These are phyloP conservation scores for Cyclospora cayetanensis DNA, from an alignment of 169 alveolate genomes.

Conservation along the genomic window DNA sequence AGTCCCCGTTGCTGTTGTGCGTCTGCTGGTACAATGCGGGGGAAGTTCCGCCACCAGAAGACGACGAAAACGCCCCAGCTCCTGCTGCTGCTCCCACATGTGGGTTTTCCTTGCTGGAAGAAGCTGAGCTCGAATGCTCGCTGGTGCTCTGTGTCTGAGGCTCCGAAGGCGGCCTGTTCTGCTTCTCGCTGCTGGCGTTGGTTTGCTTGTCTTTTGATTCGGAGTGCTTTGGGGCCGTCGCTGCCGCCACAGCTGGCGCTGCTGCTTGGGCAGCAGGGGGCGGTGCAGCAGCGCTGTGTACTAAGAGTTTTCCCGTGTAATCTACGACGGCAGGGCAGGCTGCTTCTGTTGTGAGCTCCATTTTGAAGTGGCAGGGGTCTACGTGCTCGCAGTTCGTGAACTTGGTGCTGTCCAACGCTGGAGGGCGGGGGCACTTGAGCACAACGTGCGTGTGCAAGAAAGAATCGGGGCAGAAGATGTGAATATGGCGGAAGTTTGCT, in stretches of 20 bases:
- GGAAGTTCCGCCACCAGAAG: too few relatives aligned
- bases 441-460: constrained; percentile 2
- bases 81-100: too few relatives aligned
- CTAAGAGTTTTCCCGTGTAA: background rate
- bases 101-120: too few relatives aligned
- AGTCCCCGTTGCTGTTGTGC: background rate
- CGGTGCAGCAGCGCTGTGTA: constrained; percentile 6
- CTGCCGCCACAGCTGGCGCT: too few relatives aligned
- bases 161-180: too few relatives aligned
- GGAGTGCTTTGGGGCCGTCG: too few relatives aligned
- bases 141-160: too few relatives aligned
- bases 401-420: background rate
- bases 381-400: constrained; percentile 24
- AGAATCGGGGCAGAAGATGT: constrained; percentile 15
- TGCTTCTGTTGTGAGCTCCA: constrained; percentile 8
- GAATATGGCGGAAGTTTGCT: constrained; percentile 15
- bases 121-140: too few relatives aligned
- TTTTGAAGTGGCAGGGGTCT: constrained; percentile 17
- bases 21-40: too few relatives aligned
- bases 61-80: too few relatives aligned
- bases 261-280: background rate
- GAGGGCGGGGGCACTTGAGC: constrained; percentile 24
- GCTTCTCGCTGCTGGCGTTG: too few relatives aligned
- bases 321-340: constrained; percentile 27
- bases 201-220: too few relatives aligned